Conservation (phyloP, 495 filamentous ascomycete genomes). For the Articulospora tetracladia region DNA sequence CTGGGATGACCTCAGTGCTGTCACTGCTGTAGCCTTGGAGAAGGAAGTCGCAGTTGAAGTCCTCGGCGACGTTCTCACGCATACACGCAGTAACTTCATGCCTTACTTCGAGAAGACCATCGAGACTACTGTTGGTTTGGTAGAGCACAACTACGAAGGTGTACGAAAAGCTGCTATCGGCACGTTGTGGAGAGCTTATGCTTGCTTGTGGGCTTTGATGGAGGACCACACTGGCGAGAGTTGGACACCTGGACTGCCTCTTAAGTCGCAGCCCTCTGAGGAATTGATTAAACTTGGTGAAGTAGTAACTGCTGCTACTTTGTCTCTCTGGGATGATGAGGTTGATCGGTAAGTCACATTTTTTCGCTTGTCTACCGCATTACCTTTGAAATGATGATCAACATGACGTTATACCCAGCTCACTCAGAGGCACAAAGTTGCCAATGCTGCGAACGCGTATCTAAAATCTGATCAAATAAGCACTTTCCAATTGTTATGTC, state of each 20-base stretch:
- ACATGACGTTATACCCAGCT: constrained; percentile 95
- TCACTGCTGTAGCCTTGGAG: constrained; percentile 85
- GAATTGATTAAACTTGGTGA: constrained; percentile 84
- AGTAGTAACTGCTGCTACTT: constrained; percentile 78
- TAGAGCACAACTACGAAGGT: constrained; percentile 88
- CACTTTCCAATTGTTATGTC: background rate
- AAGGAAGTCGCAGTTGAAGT: constrained; percentile 98
- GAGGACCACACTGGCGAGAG: constrained; percentile 75
- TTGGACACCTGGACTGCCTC: constrained; percentile 85
- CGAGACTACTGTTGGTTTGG: constrained; percentile 71
- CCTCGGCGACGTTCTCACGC: constrained; percentile 83
- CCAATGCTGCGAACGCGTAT: constrained; percentile 89
- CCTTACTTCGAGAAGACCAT: constrained; percentile 92
- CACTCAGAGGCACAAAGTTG: constrained; percentile 89
- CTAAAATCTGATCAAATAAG: constrained; percentile 39
- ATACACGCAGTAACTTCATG: constrained; percentile 70
- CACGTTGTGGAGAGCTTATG: constrained; percentile 90
- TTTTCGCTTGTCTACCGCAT: constrained; percentile 11
- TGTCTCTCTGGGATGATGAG: constrained; percentile 84
- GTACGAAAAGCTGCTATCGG: constrained; percentile 85
- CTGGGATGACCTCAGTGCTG: constrained; percentile 75
- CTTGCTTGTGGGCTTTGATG: constrained; percentile 81
- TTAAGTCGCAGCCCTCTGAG: constrained; percentile 69
- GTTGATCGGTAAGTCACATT: constrained; percentile 73
- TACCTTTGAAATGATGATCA: constrained; percentile 70